Conservation (phyloP, 1,284 basidiomycete species). For the Marasmius tenuissimus region DNA sequence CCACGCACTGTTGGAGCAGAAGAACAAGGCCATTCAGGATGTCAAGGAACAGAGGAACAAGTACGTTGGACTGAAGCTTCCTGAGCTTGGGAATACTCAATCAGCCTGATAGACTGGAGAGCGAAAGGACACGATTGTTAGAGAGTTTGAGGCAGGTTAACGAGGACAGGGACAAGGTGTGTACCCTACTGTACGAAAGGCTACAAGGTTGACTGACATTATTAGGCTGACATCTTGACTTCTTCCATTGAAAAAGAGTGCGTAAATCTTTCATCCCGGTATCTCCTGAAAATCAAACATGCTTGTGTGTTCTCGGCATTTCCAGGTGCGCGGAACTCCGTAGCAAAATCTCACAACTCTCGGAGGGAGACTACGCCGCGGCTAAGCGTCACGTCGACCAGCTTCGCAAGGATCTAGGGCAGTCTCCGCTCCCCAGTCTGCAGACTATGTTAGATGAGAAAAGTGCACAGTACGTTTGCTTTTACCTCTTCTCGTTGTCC, state of each 20-base stretch:
- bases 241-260: constrained; percentile 60
- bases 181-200: background rate
- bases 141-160: constrained; percentile 10
- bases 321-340: constrained; percentile 61
- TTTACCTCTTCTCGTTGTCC: background rate
- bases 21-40: constrained; percentile 74
- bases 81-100: background rate
- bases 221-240: constrained; percentile 39
- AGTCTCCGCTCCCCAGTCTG: constrained; percentile 66
- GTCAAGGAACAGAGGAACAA: constrained; percentile 79
- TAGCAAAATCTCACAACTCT: constrained; percentile 60
- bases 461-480: constrained; percentile 60
- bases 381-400: constrained; percentile 75
- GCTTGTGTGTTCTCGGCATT: background rate
- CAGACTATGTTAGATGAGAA: constrained; percentile 75
- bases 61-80: constrained; percentile 37
- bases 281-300: background rate
- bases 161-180: constrained; percentile 11
- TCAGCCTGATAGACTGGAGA: constrained; percentile 30
- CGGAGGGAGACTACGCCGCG: constrained; percentile 70
- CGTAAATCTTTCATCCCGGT: constrained; percentile 16
- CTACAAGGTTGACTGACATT: background rate
- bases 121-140: constrained; percentile 8
- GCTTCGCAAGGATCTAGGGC: constrained; percentile 71
- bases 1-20: constrained; percentile 72